Evolutionary conservation across 345 rosid species (phyloP), one percentile per base, ranked within the genome.

Genomic region (Conringia planisiliqua): DNA sequence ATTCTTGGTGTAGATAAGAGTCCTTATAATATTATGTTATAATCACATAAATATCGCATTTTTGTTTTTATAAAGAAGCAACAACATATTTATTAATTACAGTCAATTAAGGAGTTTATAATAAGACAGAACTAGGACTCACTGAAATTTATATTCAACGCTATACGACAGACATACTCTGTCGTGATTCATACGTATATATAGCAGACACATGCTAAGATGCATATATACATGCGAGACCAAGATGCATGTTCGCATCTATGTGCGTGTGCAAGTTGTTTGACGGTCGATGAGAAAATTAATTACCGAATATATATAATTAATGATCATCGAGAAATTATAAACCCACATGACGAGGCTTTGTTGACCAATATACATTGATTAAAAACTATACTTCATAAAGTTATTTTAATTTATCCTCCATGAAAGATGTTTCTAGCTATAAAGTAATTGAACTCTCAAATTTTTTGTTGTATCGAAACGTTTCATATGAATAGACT

Each of bases 81-180:
- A 32, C 30, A 36, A 10, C 36, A 24, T 24, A 33, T 6, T 47
- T 43, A 44, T 66, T 66, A 66, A 22, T 58, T 18, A 18, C 7
- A 27, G 50, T 27, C 57, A 36, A 30, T 5, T 12, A 59, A 36
- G 3, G 55, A 38, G 44, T 50, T 27, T 36, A 67, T 27, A 59
- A 66, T 66, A 66, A 66, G 55, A 68, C 68, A 59, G 24, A 59
- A 65, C 17, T 67, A 50, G 27, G 36, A 46, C 42, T 57, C 78
- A 20, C 61, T 74, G 67, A 59, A 75, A 14, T 67, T 6, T 33
- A 56, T 39, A 56, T 74, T 66, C 78, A 38, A 38, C 42, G 68
- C 73, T 48, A 75, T 10, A 75, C 55, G 79, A 75, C 79, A 75
- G 73, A 75, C 73, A 75, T 59, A 75, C 79, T 51, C 46, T 68